phyloP scores from a whole-genome alignment of 164 flowering plant species.

The Vitis riparia region DNA sequence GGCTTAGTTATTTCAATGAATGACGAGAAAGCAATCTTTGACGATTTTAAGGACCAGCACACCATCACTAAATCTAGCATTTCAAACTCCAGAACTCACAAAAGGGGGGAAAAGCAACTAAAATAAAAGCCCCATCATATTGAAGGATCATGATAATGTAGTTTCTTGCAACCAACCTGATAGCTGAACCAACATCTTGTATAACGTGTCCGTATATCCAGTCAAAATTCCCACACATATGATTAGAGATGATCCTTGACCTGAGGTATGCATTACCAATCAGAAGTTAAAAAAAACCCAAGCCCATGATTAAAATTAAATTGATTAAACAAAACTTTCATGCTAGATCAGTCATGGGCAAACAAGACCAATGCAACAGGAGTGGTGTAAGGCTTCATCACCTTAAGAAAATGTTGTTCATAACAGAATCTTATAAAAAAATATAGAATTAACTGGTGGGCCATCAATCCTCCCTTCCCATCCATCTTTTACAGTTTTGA shows the following conservation, averaged over 20 bases:
- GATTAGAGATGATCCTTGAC: slow-evolving; percentile 94
- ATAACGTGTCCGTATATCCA: slow-evolving; percentile 84
- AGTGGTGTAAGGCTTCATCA: no score
- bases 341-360: no score
- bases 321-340: neutral
- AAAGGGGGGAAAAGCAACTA: neutral
- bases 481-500: neutral
- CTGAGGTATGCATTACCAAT: slow-evolving; percentile 42
- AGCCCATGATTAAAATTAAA: neutral
- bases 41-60: neutral
- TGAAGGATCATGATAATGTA: neutral
- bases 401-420: no score
- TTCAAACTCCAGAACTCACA: neutral
- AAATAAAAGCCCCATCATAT: neutral
- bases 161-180: slow-evolving; percentile 51
- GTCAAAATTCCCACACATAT: slow-evolving; percentile 91
- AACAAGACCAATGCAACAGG: no score
- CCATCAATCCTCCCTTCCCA: neutral
- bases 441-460: no score
- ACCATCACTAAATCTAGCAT: neutral
- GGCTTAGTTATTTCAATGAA: no score
- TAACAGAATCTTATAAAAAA: no score
- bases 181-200: slow-evolving; percentile 83
- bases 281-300: slow-evolving; percentile 3
- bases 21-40: no score